Conservation (phyloP, 257 asterid genomes). For the Solanum microdontum region DNA sequence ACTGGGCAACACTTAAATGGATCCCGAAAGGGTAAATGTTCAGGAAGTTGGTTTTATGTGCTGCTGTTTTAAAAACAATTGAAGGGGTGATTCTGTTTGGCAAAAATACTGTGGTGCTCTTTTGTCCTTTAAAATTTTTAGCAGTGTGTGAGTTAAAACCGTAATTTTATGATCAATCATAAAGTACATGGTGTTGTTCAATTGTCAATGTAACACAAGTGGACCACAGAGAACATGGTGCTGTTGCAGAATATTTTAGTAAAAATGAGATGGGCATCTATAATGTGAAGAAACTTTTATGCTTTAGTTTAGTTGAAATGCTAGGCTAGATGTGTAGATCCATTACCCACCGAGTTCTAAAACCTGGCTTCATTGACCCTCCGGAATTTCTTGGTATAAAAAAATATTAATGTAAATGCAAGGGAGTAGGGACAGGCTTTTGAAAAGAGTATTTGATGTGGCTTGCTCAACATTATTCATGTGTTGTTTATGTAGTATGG, state of each 20-base stretch:
- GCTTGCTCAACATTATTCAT: slow-evolving; percentile 10
- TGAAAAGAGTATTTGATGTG: neutral
- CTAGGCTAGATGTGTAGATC: neutral
- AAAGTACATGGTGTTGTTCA: neutral
- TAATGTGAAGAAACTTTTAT: neutral
- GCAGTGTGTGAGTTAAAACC: neutral
- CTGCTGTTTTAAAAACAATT: neutral
- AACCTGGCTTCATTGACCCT: neutral
- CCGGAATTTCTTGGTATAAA: neutral
- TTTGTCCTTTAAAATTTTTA: neutral
- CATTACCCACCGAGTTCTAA: neutral
- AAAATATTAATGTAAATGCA: neutral
- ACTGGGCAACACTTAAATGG: neutral
- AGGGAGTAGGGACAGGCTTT: neutral
- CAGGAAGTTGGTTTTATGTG: neutral
- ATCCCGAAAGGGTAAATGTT: neutral
- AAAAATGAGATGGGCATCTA: neutral
- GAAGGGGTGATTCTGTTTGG: neutral
- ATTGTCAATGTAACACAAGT: neutral
- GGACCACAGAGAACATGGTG: neutral
- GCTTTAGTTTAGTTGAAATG: neutral
- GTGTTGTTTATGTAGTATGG: slow-evolving; percentile 65
- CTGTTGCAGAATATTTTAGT: neutral
- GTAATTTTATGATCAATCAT: neutral
- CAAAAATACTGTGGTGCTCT: neutral